phyloP scores from a whole-genome alignment of 1,139 yeast genomes.

The Pichia sorboxylosa region DNA sequence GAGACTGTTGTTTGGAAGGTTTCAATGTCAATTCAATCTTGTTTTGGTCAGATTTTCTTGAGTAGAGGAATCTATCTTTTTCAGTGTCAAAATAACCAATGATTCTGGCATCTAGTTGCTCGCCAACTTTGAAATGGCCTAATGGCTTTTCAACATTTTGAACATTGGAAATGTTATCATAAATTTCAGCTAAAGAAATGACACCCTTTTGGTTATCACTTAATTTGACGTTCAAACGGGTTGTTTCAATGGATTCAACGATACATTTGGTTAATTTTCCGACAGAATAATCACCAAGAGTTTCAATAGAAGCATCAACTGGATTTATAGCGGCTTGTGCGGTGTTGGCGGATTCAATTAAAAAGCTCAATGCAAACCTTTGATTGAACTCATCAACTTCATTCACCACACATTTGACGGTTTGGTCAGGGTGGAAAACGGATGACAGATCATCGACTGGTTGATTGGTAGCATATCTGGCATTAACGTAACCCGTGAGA shows the following conservation, averaged over 20 bases:
- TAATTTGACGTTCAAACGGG: conserved; percentile 64
- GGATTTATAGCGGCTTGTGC: conserved; percentile 39
- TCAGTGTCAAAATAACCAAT: conserved; percentile 72
- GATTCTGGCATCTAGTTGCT: conserved; percentile 49
- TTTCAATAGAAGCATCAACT: conserved; percentile 40
- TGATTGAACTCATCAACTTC: conserved; percentile 56
- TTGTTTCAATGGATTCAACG: conserved; percentile 47
- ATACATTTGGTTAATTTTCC: conserved; percentile 54
- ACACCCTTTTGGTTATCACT: conserved; percentile 78
- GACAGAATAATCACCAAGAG: conserved; percentile 40
- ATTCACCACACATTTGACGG: conserved; percentile 54
- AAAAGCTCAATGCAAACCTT: conserved; percentile 57
- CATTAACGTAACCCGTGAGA: conserved; percentile 73
- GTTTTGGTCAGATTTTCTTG: conserved; percentile 48
- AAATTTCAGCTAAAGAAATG: conserved; percentile 64
- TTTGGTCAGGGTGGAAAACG: conserved; percentile 47
- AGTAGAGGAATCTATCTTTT: conserved; percentile 58
- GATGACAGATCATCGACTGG: conserved; percentile 45
- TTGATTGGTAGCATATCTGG: conserved; percentile 55
- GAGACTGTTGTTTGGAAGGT: conserved; percentile 27
- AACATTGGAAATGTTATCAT: conserved; percentile 44
- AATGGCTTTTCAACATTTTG: conserved; percentile 51
- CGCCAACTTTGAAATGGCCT: conserved; percentile 46
- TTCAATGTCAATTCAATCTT: conserved; percentile 59
- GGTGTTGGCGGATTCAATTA: conserved; percentile 22